A percentile compares a stretch with the other conserved stretches of the same genome.
Conservation (phyloP, 441 rosid species). For the Populus hybrid region DNA sequence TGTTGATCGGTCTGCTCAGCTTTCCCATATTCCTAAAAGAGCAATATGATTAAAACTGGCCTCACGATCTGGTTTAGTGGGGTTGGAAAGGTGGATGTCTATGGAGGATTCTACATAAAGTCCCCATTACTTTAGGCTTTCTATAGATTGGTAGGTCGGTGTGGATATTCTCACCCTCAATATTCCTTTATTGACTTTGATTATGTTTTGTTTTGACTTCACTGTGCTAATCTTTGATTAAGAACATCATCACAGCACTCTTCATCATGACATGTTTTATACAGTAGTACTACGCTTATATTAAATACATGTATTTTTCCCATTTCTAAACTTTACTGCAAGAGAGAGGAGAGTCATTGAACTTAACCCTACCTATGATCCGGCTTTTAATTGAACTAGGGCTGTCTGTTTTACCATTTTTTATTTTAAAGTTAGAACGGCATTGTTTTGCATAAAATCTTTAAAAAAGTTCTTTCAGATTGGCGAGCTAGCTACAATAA, state of each 20-base stretch:
- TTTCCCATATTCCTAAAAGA: not conserved
- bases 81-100: not conserved
- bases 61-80: not conserved
- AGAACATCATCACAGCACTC: not conserved
- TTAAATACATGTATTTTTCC: too few relatives aligned
- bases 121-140: conserved; percentile 10
- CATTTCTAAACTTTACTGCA: too few relatives aligned
- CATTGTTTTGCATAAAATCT: too few relatives aligned
- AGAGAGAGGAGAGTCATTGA: too few relatives aligned
- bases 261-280: too few relatives aligned
- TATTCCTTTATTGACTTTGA: not conserved
- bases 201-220: not conserved
- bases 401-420: too few relatives aligned
- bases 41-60: not conserved
- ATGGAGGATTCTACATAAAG: not conserved
- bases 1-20: not conserved
- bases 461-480: too few relatives aligned
- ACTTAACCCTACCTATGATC: too few relatives aligned
- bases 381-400: too few relatives aligned
- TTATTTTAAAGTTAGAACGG: too few relatives aligned
- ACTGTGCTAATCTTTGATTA: not conserved
- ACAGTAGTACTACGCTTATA: too few relatives aligned
- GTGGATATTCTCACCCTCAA: conserved; percentile 14
- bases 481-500: too few relatives aligned
- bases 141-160: conserved; percentile 11